These are phyloP conservation scores for Rehmannia glutinosa DNA, from an alignment of 257 asterid genomes.

Conservation along the genomic window DNA sequence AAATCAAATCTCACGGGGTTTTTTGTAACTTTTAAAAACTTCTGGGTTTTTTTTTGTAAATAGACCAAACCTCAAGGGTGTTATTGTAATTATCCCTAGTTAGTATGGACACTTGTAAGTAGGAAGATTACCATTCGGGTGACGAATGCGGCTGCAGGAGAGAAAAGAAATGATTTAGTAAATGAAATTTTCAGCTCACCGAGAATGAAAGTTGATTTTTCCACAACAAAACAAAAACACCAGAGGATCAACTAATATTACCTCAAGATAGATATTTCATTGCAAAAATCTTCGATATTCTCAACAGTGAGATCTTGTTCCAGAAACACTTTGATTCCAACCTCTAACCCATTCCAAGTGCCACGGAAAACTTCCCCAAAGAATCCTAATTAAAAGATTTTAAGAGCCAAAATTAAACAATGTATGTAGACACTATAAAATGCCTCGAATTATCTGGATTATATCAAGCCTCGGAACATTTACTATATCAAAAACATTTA, in stretches of 20 bases:
- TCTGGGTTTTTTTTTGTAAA: too few species aligned
- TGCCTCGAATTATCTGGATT: too few species aligned
- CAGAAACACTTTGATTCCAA: constrained; percentile 70
- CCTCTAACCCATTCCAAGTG: constrained; percentile 80
- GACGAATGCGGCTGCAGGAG: constrained; percentile 82
- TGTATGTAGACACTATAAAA: too few species aligned
- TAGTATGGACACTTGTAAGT: too few species aligned
- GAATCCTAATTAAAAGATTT: constrained; percentile 59
- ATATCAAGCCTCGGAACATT: too few species aligned
- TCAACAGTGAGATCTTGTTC: constrained; percentile 81
- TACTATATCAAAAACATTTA: too few species aligned
- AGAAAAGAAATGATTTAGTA: constrained; percentile 30
- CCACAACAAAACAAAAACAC: neutral
- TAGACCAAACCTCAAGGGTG: too few species aligned
- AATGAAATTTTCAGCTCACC: constrained; percentile 9
- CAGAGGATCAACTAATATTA: constrained; percentile 22
- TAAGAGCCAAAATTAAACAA: neutral
- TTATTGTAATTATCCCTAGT: too few species aligned
- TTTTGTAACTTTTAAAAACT: too few species aligned
- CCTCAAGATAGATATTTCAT: constrained; percentile 86
- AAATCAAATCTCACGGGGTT: too few species aligned
- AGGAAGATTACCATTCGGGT: constrained; percentile 81
- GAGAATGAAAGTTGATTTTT: neutral
- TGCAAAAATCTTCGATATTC: constrained; percentile 88
- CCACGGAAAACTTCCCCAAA: constrained; percentile 96